Conservation (phyloP, 495 filamentous ascomycete genomes). For the Neurospora sp. region DNA sequence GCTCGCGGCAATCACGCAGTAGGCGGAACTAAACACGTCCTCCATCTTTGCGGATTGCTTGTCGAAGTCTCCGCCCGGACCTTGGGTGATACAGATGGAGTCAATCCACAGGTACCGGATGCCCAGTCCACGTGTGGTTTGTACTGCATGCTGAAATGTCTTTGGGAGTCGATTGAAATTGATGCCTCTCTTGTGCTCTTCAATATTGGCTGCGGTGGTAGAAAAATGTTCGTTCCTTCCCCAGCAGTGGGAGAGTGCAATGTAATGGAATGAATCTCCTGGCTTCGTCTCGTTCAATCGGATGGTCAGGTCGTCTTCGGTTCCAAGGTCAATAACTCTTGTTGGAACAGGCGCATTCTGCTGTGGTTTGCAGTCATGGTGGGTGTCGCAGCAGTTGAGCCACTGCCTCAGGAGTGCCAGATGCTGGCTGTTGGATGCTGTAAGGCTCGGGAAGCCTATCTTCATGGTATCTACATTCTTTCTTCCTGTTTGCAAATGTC, state of each 20-base stretch:
- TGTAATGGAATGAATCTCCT: neutral
- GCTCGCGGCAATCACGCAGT: slow-evolving; percentile 26
- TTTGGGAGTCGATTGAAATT: slow-evolving; percentile 4
- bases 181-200: slow-evolving; percentile 1
- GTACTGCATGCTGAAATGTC: slow-evolving; percentile 14
- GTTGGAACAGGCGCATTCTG: no score
- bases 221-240: slow-evolving; percentile 3
- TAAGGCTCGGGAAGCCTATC: no score
- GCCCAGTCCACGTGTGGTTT: slow-evolving; percentile 6
- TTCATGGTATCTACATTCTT: no score
- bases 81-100: slow-evolving; percentile 33
- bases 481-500: no score
- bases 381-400: no score
- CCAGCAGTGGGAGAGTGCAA: slow-evolving; percentile 15
- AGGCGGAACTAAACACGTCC: slow-evolving; percentile 23
- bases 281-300: no score
- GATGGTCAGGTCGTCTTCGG: no score
- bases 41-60: slow-evolving; percentile 27
- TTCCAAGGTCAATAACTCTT: no score
- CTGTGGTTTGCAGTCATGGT: no score
- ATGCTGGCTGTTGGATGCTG: no score
- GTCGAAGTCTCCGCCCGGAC: slow-evolving; percentile 22
- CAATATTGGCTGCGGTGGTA: slow-evolving; percentile 2
- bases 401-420: no score
- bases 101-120: slow-evolving; percentile 29